Conservation (phyloP, 495 filamentous ascomycete species). For the Massariosphaeria phaeospora region DNA sequence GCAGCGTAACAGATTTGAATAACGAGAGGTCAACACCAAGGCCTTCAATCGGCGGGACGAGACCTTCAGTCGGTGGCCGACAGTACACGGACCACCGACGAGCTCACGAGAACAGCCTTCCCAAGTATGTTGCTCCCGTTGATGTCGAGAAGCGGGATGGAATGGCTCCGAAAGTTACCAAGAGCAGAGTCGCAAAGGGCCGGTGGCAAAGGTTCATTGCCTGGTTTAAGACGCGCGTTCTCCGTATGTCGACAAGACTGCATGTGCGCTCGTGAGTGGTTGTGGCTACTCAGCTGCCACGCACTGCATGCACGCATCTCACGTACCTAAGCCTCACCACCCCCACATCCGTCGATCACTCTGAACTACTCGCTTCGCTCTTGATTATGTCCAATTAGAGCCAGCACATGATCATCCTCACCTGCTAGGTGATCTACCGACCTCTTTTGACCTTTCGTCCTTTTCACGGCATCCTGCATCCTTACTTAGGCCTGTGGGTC, state of each 20-base stretch:
- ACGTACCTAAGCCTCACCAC: not conserved
- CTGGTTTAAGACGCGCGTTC: slow-evolving; percentile 37
- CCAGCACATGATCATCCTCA: too few species aligned
- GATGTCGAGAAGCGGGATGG: slow-evolving; percentile 16
- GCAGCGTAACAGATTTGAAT: slow-evolving; percentile 17
- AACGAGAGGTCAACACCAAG: slow-evolving; percentile 22
- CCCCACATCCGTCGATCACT: not conserved
- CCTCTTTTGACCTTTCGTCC: too few species aligned
- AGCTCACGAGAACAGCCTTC: slow-evolving; percentile 23
- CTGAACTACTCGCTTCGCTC: not conserved
- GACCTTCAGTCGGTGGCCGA: slow-evolving; percentile 25
- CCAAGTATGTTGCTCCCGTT: slow-evolving; percentile 14
- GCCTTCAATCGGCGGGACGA: slow-evolving; percentile 15
- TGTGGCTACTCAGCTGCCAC: slow-evolving; percentile 8
- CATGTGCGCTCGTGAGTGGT: slow-evolving; percentile 12
- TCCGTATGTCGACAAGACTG: slow-evolving; percentile 25
- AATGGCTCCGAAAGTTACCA: slow-evolving; percentile 17
- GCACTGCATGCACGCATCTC: not conserved
- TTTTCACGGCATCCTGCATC: too few species aligned
- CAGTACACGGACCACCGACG: slow-evolving; percentile 31
- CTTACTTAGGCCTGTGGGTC: too few species aligned
- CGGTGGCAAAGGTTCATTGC: slow-evolving; percentile 36
- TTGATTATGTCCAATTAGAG: too few species aligned
- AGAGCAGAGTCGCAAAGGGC: slow-evolving; percentile 29
- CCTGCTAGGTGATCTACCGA: too few species aligned